A percentile compares a stretch with the other conserved stretches of the same genome.
Evolutionary conservation across 108 stramenopile genomes (phyloP).

Genomic region (Epipyxis sp.): DNA sequence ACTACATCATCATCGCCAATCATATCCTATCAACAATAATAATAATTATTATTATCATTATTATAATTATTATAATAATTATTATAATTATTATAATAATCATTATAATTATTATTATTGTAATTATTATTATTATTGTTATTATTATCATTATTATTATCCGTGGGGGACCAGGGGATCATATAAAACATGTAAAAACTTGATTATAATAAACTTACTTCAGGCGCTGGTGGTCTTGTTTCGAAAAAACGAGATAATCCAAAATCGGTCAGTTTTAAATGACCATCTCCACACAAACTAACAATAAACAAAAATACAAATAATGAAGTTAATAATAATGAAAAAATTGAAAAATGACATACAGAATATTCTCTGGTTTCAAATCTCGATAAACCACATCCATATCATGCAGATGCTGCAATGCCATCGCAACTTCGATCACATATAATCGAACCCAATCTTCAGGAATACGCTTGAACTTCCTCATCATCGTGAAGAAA

Average conservation of each 20-base stretch:
- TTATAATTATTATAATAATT: conserved; percentile 18
- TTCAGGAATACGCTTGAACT: conserved; percentile 29
- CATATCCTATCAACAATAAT: too few relatives aligned
- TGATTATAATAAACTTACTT: too few relatives aligned
- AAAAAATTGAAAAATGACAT: too few relatives aligned
- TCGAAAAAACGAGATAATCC: conserved; percentile 36
- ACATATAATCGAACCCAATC: conserved; percentile 32
- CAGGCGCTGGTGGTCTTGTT: conserved; percentile 20
- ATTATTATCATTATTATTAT: too few relatives aligned
- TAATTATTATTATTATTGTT: too few relatives aligned
- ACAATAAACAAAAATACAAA: too few relatives aligned
- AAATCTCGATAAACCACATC: conserved; percentile 46
- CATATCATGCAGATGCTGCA: conserved; percentile 33
- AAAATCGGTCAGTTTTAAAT: conserved; percentile 45
- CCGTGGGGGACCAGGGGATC: too few relatives aligned
- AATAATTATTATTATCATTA: too few relatives aligned
- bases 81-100: conserved; percentile 18
- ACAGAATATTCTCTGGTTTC: conserved; percentile 51
- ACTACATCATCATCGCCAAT: not conserved
- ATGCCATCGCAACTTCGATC: conserved; percentile 28
- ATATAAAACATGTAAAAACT: too few relatives aligned
- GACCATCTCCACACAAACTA: conserved; percentile 33
- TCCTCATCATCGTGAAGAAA: conserved; percentile 36
- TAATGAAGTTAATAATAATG: too few relatives aligned
- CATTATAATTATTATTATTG: too few relatives aligned